These are phyloP conservation scores for Diatrype stigma DNA, from an alignment of 2,329 filamentous ascomycete species.

Conservation along the genomic window DNA sequence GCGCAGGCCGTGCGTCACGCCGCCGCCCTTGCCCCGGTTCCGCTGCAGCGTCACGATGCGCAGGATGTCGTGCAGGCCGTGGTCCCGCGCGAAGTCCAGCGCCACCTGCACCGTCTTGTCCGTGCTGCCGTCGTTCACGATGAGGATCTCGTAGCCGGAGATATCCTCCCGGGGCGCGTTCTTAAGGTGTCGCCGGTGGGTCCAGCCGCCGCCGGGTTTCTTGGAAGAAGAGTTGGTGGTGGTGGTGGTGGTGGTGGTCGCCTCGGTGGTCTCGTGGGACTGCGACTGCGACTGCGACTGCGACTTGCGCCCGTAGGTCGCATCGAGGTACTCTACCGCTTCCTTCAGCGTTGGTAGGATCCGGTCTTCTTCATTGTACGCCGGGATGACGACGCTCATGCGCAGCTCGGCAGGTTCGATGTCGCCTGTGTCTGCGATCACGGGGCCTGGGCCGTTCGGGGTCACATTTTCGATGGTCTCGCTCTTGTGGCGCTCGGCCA, in stretches of 20 bases:
- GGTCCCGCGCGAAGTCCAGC: slow-evolving; percentile 71
- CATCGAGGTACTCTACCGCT: slow-evolving; percentile 80
- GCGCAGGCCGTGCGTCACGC: slow-evolving; percentile 90
- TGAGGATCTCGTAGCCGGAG: slow-evolving; percentile 82
- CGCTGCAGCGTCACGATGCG: slow-evolving; percentile 72
- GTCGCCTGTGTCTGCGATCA: slow-evolving; percentile 43
- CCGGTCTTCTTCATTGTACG: slow-evolving; percentile 88
- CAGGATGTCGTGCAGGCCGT: slow-evolving; percentile 72
- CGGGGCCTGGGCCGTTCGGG: slow-evolving; percentile 30
- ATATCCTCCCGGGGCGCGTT: slow-evolving; percentile 33
- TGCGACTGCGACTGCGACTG: too few species aligned
- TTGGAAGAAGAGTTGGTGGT: too few species aligned
- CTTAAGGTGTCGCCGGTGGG: slow-evolving; percentile 29
- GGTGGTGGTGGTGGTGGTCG: too few species aligned
- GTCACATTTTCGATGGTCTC: slow-evolving; percentile 33
- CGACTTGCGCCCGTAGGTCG: slow-evolving; percentile 61
- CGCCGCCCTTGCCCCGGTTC: slow-evolving; percentile 93
- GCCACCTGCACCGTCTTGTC: slow-evolving; percentile 79
- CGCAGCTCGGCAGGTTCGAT: slow-evolving; percentile 77
- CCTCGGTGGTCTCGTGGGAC: too few species aligned
- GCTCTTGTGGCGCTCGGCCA: slow-evolving; percentile 53
- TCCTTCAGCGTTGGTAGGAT: slow-evolving; percentile 84
- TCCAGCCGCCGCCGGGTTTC: slow-evolving; percentile 25
- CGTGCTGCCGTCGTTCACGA: slow-evolving; percentile 85
- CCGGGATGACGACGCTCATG: slow-evolving; percentile 88